Evolutionary conservation across 495 filamentous ascomycete genomes (phyloP).

Genomic region (Aspergillus saccharolyticus): DNA sequence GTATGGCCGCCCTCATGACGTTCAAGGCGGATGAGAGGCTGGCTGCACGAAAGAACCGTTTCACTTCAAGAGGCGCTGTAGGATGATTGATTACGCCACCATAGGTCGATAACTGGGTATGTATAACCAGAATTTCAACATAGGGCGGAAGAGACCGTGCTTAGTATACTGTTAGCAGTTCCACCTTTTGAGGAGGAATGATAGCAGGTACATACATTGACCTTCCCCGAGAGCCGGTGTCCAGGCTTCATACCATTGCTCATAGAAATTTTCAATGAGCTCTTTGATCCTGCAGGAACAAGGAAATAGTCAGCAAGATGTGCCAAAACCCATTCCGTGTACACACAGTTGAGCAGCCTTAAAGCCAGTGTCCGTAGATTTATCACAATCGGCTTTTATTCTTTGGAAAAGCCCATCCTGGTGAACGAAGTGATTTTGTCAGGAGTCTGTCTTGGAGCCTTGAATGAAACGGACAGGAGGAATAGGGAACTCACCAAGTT

Average conservation of each 20-base stretch:
- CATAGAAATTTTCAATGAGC: conserved; percentile 58
- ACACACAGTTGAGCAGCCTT: conserved; percentile 53
- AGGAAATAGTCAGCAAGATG: conserved; percentile 7
- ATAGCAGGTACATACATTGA: conserved; percentile 35
- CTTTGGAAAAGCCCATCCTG: conserved; percentile 56
- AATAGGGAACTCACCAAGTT: conserved; percentile 48
- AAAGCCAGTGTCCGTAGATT: conserved; percentile 45
- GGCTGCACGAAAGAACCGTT: conserved; percentile 64
- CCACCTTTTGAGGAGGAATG: neutral
- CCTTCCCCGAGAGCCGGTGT: conserved; percentile 53
- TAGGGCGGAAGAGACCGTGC: conserved; percentile 63
- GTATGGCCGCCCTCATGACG: conserved; percentile 68
- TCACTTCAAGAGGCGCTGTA: conserved; percentile 63
- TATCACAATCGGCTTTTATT: conserved; percentile 60
- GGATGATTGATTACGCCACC: conserved; percentile 70
- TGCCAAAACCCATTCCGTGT: neutral
- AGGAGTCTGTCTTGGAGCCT: neutral
- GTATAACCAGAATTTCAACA: conserved; percentile 68
- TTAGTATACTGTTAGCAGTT: conserved; percentile 18
- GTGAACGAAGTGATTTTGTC: neutral
- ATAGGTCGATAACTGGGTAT: conserved; percentile 68
- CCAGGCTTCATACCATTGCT: conserved; percentile 59
- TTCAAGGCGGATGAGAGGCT: conserved; percentile 65
- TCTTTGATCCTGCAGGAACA: conserved; percentile 51
- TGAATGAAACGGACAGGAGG: neutral